Conservation (phyloP, 2,329 filamentous ascomycete genomes). For the Hypoxylon sp. region DNA sequence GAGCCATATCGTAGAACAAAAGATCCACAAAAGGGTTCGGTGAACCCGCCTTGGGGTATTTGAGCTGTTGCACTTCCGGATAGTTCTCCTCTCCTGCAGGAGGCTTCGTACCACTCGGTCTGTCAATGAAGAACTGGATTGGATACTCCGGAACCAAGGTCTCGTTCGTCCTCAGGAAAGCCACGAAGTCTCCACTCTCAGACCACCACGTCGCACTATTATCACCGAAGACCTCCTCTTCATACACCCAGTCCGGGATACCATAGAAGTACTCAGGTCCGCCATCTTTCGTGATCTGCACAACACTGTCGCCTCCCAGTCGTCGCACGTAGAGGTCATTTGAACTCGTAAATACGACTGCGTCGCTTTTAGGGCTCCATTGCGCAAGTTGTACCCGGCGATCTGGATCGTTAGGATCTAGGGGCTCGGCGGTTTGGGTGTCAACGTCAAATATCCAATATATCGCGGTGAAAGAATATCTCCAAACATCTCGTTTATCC, state of each 20-base stretch:
- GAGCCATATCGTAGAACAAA: slow-evolving; percentile 87
- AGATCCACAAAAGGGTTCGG: slow-evolving; percentile 93
- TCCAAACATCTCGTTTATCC: slow-evolving; percentile 82
- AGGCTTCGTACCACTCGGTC: slow-evolving; percentile 82
- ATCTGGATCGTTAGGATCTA: slow-evolving; percentile 78
- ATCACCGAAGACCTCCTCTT: slow-evolving; percentile 83
- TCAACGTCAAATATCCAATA: slow-evolving; percentile 96
- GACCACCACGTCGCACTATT: slow-evolving; percentile 97
- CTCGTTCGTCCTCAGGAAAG: slow-evolving; percentile 95
- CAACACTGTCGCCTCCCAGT: slow-evolving; percentile 68
- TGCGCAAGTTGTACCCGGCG: slow-evolving; percentile 84
- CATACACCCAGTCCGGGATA: slow-evolving; percentile 97
- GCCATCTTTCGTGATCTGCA: slow-evolving; percentile 87
- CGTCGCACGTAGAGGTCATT: slow-evolving; percentile 92
- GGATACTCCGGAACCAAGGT: slow-evolving; percentile 92
- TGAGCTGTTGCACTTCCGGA: slow-evolving; percentile 91
- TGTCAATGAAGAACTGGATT: slow-evolving; percentile 91
- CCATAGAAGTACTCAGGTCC: slow-evolving; percentile 93
- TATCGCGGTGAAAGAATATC: slow-evolving; percentile 86
- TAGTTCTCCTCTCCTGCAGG: slow-evolving; percentile 84
- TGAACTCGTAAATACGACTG: slow-evolving; percentile 87
- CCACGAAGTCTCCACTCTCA: slow-evolving; percentile 87
- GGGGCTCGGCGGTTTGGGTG: slow-evolving; percentile 80
- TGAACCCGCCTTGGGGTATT: slow-evolving; percentile 96
- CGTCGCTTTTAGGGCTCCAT: slow-evolving; percentile 91